Percentiles rank a stretch among this genome's conserved stretches.
These are phyloP conservation scores for Cladosporium sp. DNA, from an alignment of 2,329 filamentous ascomycete species.

Conservation along the genomic window DNA sequence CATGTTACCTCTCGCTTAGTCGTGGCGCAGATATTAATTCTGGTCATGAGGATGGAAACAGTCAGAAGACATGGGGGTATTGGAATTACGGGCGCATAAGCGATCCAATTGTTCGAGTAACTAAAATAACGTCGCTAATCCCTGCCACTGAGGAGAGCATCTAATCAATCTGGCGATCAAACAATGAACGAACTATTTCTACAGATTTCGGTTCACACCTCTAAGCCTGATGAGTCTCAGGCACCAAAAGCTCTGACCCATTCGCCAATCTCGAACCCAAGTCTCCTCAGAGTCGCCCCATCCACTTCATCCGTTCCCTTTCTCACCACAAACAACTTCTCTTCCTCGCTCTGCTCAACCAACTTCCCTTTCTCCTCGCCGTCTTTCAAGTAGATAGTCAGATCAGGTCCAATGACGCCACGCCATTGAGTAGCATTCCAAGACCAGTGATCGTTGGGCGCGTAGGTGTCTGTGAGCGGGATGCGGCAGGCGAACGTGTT, in stretches of 20 bases:
- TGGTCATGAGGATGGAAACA: too few species aligned
- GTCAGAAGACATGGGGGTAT: too few species aligned
- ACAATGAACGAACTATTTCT: too few species aligned
- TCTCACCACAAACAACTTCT: slow-evolving; percentile 36
- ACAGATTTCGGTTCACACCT: too few species aligned
- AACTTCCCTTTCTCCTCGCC: slow-evolving; percentile 23
- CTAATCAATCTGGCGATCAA: too few species aligned
- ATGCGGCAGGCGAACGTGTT: slow-evolving; percentile 68
- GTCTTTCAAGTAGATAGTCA: slow-evolving; percentile 62
- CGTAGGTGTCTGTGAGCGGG: slow-evolving; percentile 70
- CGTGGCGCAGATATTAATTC: too few species aligned
- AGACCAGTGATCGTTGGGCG: slow-evolving; percentile 87
- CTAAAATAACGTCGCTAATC: too few species aligned
- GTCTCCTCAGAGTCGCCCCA: slow-evolving; percentile 55
- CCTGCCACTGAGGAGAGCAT: too few species aligned
- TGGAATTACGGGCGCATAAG: too few species aligned
- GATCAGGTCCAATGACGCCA: slow-evolving; percentile 73
- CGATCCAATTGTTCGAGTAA: too few species aligned
- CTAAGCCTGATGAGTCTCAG: too few species aligned
- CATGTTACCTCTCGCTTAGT: too few species aligned
- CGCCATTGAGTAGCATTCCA: slow-evolving; percentile 96
- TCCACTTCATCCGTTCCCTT: slow-evolving; percentile 34
- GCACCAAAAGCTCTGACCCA: slow-evolving; percentile 50
- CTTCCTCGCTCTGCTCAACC: slow-evolving; percentile 36
- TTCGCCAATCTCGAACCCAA: slow-evolving; percentile 84